These are phyloP conservation scores for Penicillium janthinellum DNA, from an alignment of 2,329 filamentous ascomycete species.

Conservation along the genomic window DNA sequence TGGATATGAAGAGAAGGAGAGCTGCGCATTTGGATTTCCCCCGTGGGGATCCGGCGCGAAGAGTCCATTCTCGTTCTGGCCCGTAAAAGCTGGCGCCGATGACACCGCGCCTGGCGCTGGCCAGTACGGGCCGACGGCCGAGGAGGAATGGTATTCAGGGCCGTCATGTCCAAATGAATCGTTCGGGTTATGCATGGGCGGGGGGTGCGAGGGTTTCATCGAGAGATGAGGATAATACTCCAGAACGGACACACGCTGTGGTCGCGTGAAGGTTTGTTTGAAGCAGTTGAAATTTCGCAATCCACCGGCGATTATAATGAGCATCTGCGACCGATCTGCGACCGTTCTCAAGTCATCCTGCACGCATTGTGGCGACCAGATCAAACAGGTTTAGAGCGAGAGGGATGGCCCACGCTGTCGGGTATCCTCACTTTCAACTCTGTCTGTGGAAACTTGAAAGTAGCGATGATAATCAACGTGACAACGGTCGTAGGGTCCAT, in stretches of 20 bases:
- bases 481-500: too few species aligned
- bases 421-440: background rate
- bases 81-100: background rate
- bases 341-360: background rate
- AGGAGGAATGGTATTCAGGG: background rate
- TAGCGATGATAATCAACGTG: too few species aligned
- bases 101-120: background rate
- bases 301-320: background rate
- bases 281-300: background rate
- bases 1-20: background rate
- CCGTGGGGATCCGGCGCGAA: background rate
- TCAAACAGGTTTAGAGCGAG: background rate
- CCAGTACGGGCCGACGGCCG: background rate
- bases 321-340: background rate
- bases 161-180: background rate
- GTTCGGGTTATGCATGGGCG: conserved; percentile 1
- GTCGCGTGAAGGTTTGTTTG: background rate
- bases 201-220: background rate
- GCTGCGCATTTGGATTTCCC: background rate
- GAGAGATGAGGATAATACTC: background rate
- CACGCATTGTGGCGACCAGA: background rate
- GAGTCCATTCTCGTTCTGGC: background rate
- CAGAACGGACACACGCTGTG: background rate
- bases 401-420: background rate
- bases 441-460: background rate